Evolutionary conservation across 768 basidiomycete species (phyloP), one percentile per base, ranked within the genome.

Genomic region (Boletus bicolor): DNA sequence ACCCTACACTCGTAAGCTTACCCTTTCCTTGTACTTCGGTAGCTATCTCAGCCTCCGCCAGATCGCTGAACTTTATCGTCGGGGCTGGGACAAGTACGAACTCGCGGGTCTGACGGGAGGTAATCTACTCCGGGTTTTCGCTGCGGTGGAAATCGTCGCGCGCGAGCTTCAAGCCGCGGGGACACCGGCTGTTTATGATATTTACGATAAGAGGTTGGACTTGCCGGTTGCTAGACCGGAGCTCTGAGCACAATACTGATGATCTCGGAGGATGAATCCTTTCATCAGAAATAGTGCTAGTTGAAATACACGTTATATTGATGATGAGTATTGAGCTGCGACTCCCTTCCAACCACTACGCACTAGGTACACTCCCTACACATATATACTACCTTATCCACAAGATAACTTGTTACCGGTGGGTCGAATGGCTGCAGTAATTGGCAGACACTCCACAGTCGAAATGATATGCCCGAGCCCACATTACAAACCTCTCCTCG

Each of bases 41-140:
- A 21, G 35, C 24, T 9, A 24, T 42, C 41, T 55, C 24, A 39
- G 2, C 49, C 61, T 49, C 38, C n/a, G 45, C 32, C 53, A 96
- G 90, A 82, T 95, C 51, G 90, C 91, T 12, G 93, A 95, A 68
- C 77, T 99, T 7, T 87, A 88, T 69, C 67, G 66, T n/a, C 87
- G 96, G 32, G 92, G 91, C 12, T 99, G 96, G 96, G 81, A 74
- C 37, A 83, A 86, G 61, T 76, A 79, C 36, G 93, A 97, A 43
- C 82, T 98, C 17, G 82, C 21, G 21, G 21, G 21, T 24, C 21
- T 24, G 21, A 24, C 21, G 21, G 21, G 21, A 24, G 21, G 21
- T 24, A 24, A 24, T 24, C 21, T 24, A 24, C 21, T 24, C 1
- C 84, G 19, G 89, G 81, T 96, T 11, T 78, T 94, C 53, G 79